phyloP scores from a whole-genome alignment of 129 eudicot species.

The Pulicaria dysenterica region DNA sequence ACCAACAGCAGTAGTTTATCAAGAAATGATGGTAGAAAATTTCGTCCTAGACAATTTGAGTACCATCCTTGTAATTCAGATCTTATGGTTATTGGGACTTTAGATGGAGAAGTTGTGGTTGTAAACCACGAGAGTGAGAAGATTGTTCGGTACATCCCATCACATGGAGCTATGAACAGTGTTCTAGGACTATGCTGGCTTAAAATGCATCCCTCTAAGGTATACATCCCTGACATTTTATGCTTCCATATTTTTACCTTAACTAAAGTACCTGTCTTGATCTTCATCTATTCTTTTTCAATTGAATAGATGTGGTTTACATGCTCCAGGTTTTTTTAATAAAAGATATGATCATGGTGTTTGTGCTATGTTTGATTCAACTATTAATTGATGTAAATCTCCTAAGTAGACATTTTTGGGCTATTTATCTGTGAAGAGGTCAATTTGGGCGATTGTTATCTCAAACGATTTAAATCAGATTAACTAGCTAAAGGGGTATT shows the following conservation, averaged over 20 bases:
- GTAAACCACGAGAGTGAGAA: conserved; percentile 89
- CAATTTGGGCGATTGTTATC: not conserved
- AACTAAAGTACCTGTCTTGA: not conserved
- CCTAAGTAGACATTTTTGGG: not conserved
- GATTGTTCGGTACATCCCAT: conserved; percentile 64
- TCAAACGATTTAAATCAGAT: not conserved
- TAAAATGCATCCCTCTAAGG: conserved; percentile 85
- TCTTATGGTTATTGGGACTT: conserved; percentile 88
- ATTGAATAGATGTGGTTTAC: not conserved
- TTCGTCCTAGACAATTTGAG: conserved; percentile 94
- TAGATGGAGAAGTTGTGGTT: conserved; percentile 93
- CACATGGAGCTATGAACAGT: conserved; percentile 82
- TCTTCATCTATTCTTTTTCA: not conserved
- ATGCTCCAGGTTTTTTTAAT: not conserved
- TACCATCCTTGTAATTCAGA: conserved; percentile 82
- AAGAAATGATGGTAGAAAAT: conserved; percentile 48
- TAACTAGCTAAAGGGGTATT: not conserved
- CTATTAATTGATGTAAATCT: not conserved
- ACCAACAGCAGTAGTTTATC: conserved; percentile 20
- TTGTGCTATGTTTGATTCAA: not conserved
- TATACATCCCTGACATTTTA: conserved; percentile 30
- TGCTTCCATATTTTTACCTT: conserved; percentile 4
- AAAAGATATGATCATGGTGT: not conserved
- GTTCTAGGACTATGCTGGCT: conserved; percentile 96
- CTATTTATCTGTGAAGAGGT: not conserved